A percentile compares a stretch with the other conserved stretches of the same genome.
Evolutionary conservation across 805 yeast species (phyloP).

Genomic region (Candida maesae): DNA sequence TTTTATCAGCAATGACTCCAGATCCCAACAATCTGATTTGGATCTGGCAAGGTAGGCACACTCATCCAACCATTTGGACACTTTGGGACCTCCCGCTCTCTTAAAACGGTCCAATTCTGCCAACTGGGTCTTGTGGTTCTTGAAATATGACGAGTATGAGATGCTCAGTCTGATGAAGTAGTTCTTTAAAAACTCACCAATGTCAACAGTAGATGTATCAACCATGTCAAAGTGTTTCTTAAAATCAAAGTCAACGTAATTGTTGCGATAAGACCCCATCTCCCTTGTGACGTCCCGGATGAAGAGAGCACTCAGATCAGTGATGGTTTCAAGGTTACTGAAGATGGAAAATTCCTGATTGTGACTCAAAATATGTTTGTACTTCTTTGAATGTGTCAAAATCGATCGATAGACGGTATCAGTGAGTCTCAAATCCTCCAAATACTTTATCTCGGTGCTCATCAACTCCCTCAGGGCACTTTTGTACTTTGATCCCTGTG

Average conservation of each 20-base stretch:
- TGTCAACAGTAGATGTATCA: constrained; percentile 18
- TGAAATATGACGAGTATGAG: constrained; percentile 32
- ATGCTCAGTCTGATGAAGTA: constrained; percentile 32
- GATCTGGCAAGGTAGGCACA: constrained; percentile 28
- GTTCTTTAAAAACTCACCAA: constrained; percentile 30
- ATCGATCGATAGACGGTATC: constrained; percentile 32
- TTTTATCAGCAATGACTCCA: constrained; percentile 30
- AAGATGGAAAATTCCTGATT: constrained; percentile 38
- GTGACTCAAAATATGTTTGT: constrained; percentile 29
- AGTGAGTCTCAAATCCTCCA: constrained; percentile 28
- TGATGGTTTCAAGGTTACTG: constrained; percentile 40
- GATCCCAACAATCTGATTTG: constrained; percentile 24
- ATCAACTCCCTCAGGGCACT: constrained; percentile 28
- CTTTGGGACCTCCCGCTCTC: constrained; percentile 19
- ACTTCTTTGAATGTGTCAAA: constrained; percentile 28
- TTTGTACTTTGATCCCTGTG: constrained; percentile 16
- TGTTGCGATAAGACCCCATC: not conserved
- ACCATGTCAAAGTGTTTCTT: constrained; percentile 12
- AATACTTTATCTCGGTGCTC: constrained; percentile 33
- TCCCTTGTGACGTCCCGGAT: constrained; percentile 17
- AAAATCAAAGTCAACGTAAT: constrained; percentile 5
- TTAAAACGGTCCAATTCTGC: constrained; percentile 23
- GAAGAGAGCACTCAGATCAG: constrained; percentile 34
- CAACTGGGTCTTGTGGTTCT: constrained; percentile 30
- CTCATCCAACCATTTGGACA: constrained; percentile 32